Evolutionary conservation across 306 rosid genomes (phyloP), one percentile per base, ranked within the genome.

Genomic region (Rubus parviflorus): DNA sequence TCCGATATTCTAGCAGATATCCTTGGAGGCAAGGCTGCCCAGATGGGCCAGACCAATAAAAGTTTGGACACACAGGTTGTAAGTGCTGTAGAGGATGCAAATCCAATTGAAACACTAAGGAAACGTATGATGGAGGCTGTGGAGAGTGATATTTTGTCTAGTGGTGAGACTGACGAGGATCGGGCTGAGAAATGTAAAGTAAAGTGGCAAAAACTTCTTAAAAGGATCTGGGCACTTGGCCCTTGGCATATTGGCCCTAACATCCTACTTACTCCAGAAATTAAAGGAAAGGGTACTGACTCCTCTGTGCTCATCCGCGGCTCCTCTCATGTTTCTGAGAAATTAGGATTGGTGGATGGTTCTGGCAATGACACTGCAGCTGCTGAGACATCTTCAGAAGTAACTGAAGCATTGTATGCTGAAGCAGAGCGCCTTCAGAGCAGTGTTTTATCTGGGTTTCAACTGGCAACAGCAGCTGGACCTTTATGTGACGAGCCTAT

Each of bases 401-500:
- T 11, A 73, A 74, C 76, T 77, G 87, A 83, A 65, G 74, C 77
- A 22, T 76, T 83, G 52, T 58, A 72, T 79, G 75, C 69, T 76
- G 97, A 90, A 74, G 96, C 89, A 22, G 90, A 88, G 77, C 85
- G 83, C 68, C 96, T 94, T 30, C 90, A 90, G 83, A 89, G 86
- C 78, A 90, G 94, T 63, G 84, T 94, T 52, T 76, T 94, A 46
- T 85, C 96, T 45, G 96, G 96, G 22, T 94, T 92, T 86, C 90
- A 94, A 70, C 81, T 90, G 51, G 96, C 98, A 69, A 88, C 97
- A 57, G 88, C 96, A 6, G 93, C 98, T 16, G 98, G 98, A 75
- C 98, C 98, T 68, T 82, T 94, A 83, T 94, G 97, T 74, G 97
- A 94, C 48, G 98, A 94, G 77, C 90, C 96, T 9, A 80, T 89